Base-by-base conservation (phyloP, 2,329 filamentous ascomycete species). In the Aspergillus tubingensis region DNA sequence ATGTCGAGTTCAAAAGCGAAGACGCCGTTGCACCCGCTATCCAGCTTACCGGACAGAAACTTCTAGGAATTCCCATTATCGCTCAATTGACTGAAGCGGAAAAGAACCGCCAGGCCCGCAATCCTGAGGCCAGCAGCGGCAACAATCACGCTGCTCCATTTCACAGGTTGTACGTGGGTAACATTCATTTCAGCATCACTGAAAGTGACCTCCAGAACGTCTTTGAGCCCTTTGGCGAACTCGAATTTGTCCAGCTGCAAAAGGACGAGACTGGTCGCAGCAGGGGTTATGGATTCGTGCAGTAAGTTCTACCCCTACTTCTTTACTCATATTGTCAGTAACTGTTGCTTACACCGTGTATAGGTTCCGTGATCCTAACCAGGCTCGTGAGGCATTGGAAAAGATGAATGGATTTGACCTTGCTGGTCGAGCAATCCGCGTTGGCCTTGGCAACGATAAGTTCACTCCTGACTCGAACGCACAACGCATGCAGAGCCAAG, bases 381-480 rank as follows among this genome's bases (percentile, higher is more conserved):
- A 97, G 78, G 95, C 95, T 74, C 91, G 94, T 74, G 91, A 96
- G 77, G 96, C 95, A 63, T 83, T 99, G 66, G 92, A 97, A 78
- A 96, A 97, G 81, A 97, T 99, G 94, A 99, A 99, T 80, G 93
- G 94, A 66, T 99, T 98, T 81, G 95, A 98, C 80, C 88, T 99
- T 70, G 95, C 95, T 72, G 93, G 93, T 79, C 93, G 95, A 76
- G 92, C 93, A 66, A 98, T 99, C 77, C 92, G 95, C 76, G 96
- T 99, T 78, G 95, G 95, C 79, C 91, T 99, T 82, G 95, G 95
- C 80, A 99, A 97, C 83, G 95, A 99, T 91, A 98, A 98, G 87
- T 98, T 98, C 81, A 98, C 93, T 80, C 91, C 93, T 74, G 95
- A 98, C 82, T 95, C 92, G 79, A 96, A 92, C 79, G 90, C 92